Evolutionary conservation across 257 asterid species (phyloP), one percentile per base, ranked within the genome.

Genomic region (Paulownia fortunei): DNA sequence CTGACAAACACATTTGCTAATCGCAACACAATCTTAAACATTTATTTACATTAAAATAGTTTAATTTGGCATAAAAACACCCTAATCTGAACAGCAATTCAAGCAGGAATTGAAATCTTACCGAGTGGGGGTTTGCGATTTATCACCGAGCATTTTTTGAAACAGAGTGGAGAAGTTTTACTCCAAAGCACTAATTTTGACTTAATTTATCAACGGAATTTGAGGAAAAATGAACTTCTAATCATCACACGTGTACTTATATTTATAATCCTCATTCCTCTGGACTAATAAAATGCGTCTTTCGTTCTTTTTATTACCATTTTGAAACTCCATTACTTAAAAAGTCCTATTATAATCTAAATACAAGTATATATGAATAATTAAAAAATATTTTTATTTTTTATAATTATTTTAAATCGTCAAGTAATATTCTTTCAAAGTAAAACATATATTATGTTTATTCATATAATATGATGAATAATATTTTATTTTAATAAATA

Each of bases 101-200:
- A 51, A 72, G 37, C 36, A 39, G 71, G 65, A 74, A 15, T 18
- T 52, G 84, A 83, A 76, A 69, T 54, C 84, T 84, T 72, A 94
- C 99, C 98, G 89, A 80, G 81, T 84, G 24, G 97, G 99, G 86
- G 89, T 84, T 84, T 84, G 90, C 72, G 86, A 83, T 73, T 86
- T 84, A 84, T 87, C 90, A 61, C 86, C 90, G 54, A 90, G 77
- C 99, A 94, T 91, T 82, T 86, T 77, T 80, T 81, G 67, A 62
- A 72, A 73, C 54, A 15, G 70, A 10, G 73, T 56, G 79, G 76
- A 61, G 51, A 79, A 72, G 79, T 74, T 76, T 54, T 69, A 77
- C 83, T 77, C 36, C 34, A 3, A 65, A 64, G 37, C 70, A 54
- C 78, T 74, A 56, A 6, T 60, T 66, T 64, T 68, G 80, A 80